Base-by-base conservation (phyloP, 805 yeast species). In the Debaryomyces hansenii region DNA sequence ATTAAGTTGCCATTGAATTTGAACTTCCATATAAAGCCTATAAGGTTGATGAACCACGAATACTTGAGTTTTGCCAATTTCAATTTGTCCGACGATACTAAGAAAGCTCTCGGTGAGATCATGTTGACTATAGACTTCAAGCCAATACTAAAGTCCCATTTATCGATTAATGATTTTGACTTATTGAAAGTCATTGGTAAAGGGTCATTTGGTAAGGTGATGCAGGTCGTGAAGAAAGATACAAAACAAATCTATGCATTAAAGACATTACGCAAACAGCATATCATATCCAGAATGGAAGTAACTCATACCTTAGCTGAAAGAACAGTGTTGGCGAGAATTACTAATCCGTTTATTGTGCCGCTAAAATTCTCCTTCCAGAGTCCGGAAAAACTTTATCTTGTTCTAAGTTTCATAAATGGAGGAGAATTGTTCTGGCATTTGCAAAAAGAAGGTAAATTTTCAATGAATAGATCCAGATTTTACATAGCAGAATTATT, bases 341-440 rank as follows among this genome's bases (percentile, higher is more conserved):
- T 94, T 51, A 86, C 85, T 58, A 90, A 90, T 59, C 98, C 99
- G 12, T 94, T 94, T 66, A 90, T 94, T 62, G 98, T 94, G 14
- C 98, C 98, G 15, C 75, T 94, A 57, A 94, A 94, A 70, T 94
- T 94, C 70, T 86, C 95, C 15, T 94, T 94, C 77, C 99, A 94
- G 72, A 82, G 90, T n/a, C 91, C 90, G n/a, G 97, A 91, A 61
- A 94, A 94, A 64, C 70, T 94, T 35, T 94, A 94, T 58, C 72
- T 94, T 32, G 97, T 92, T 4, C 71, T 94, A 40, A 89, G 96
- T 11, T 94, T 92, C 62, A 90, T 94, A 55, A 94, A 94, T 64
- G 99, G 99, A 48, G 99, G 99, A 46, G 99, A 92, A 66, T 74
- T 92, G 53, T 94, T 94, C 67, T 92, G 88, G 68, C 98, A 94